Base-by-base conservation (phyloP, 164 flowering plant genomes). In the Warburgia ugandensis region DNA sequence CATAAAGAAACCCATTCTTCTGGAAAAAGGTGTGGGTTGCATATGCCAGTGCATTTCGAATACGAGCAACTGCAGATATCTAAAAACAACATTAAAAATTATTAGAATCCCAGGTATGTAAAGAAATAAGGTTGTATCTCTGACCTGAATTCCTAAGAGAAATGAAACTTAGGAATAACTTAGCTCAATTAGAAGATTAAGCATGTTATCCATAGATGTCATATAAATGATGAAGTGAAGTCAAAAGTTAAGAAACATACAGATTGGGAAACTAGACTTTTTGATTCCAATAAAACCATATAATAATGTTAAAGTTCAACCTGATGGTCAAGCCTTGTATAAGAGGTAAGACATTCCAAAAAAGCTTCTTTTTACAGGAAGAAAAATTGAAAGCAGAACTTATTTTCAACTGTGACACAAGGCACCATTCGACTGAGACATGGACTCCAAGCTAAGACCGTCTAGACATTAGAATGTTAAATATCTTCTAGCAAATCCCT, bases 21-120 rank as follows among this genome's bases (percentile, higher is more conserved):
- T 80, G 78, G 63, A 91, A 87, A 60, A 91, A 91, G 38, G 84
- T 75, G 58, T 91, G 96, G 2, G 95, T 91, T n/a, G 95, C 96
- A 69, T 61, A 83, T 5, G 98, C 79, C 68, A 91, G 77, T 0
- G 83, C 96, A 59, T 85, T 73, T 17, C 96, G 75, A 46, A 91
- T 83, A 37, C 97, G 72, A 45, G 96, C 92, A 67, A 91, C 70
- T n/a, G 94, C 77, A 58, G 94, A 70, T 40, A 86, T 84, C 97
- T 90, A 77, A 22, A 55, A 48, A 38, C 28, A 25, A 7, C 16
- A 23, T 30, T 12, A 32, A 45, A 22, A 22, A 22, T 22, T 13
- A 43, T 20, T 7, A 3, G 6, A 14, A 16, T 3, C 6, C 31
- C 26, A 7, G 12, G 32, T 13, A 12, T 45, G 2, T 11, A 3